Evolutionary conservation across 2,329 filamentous ascomycete genomes (phyloP), one percentile per base, ranked within the genome.

Genomic region (Verticillium dahliae): DNA sequence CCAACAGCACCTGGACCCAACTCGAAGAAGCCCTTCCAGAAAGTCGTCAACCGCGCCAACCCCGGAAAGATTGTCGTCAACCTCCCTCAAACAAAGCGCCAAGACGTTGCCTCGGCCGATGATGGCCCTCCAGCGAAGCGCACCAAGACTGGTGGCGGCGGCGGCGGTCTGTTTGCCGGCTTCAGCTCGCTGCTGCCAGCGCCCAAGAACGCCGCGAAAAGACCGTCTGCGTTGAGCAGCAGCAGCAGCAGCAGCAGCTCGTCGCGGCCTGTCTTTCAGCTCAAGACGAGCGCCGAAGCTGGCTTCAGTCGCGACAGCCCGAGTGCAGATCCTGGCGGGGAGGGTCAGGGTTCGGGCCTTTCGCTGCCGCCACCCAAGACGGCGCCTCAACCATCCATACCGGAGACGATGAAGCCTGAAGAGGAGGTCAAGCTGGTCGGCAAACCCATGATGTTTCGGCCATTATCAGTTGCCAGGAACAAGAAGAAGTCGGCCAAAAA

Each of bases 101-200:
- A 76, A 57, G 71, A 65, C 11, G 45, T 60, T 2, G 35, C 61
- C 10, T 72, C 75, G 22, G 72, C 75, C 31, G 75, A 72, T 60
- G 80, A 82, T 33, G 80, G 80, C 33, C 88, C 88, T 0, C 89
- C 90, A 0, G 81, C 88, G 1, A 97, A 97, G 72, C 87, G 89
- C 63, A 81, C 84, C 18, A 86, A 86, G 58, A 85, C 84, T 1
- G 69, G 68, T 3, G 69, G 74, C 2, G 69, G 68, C 4, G 70
- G 75, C 7, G 83, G 83, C 3, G 86, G 87, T 34, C 82, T 84
- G 4, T 93, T 96, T 69, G 84, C 90, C 59, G 90, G 88, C 2
- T 95, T 97, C 78, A 95, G 94, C 72, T 88, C 92, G 1, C 86
- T 97, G 67, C 81, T 98, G 22, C 94, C 94, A 2, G 82, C 93